Evolutionary conservation across 2,329 filamentous ascomycete genomes (phyloP), one percentile per base, ranked within the genome.

Genomic region (Cordyceps pruinosa): DNA sequence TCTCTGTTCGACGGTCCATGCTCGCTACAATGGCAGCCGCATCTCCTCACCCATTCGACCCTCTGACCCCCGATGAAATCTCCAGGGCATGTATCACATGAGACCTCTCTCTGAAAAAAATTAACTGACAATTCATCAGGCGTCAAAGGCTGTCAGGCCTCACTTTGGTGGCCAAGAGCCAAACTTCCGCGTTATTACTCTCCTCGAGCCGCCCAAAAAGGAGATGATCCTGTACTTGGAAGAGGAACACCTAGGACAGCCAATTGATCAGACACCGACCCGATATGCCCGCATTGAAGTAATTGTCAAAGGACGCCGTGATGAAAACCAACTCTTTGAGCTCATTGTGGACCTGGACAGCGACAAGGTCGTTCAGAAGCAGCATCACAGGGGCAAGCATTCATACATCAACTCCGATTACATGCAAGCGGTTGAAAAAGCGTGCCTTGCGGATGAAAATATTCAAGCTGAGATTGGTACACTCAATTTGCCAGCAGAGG

Each of bases 171-270:
- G 23, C 0, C 54, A 61, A 12, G 60, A 61, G 2, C 61, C 68
- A 8, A 71, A 73, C 56, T 83, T 82, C 61, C 73, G 78, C 4
- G 73, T 77, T 56, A 76, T 81, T 59, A 78, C 76, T 0, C 70
- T 83, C 10, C 65, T 66, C 15, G 79, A 83, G 59, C 79, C 79
- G 0, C 66, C 69, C 1, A 83, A 83, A 65, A 64, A 68, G n/a
- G 66, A 72, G 17, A 72, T 82, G 70, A 60, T 77, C 5, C 57
- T 55, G 0, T 82, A 73, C 55, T 68, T 83, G 0, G 73, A 77
- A 5, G 62, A 60, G 3, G 74, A 80, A 49, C 71, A 73, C 46
- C 60, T 57, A 2, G 63, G 62, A 0, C 51, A 66, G 2, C 35
- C 58, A 2, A 49, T 32, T 1, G 34, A 42, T 0, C 26, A 55